These are phyloP conservation scores for Pythium chondricola DNA, from an alignment of 352 stramenopile species.

Conservation along the genomic window DNA sequence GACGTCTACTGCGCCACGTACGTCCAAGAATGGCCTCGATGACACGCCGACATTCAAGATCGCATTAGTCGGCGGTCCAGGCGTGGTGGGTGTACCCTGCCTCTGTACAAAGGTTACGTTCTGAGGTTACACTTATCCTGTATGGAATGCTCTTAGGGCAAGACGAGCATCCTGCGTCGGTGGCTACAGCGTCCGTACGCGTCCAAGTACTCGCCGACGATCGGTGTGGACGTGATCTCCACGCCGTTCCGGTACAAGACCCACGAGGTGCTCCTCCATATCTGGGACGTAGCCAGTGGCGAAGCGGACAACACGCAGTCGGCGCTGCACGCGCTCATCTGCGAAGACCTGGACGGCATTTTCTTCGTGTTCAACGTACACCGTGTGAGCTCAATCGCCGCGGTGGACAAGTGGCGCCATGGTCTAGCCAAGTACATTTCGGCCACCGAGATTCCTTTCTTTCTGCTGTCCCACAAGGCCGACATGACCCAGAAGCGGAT, in stretches of 20 bases:
- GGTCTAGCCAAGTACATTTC: constrained; percentile 66
- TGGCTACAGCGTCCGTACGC: constrained; percentile 73
- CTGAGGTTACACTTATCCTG: too few species aligned
- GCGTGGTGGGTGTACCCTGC: constrained; percentile 46
- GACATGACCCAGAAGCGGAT: constrained; percentile 81
- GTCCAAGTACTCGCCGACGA: constrained; percentile 62
- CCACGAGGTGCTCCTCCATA: constrained; percentile 46
- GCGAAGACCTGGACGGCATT: constrained; percentile 72
- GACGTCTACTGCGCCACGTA: constrained; percentile 16
- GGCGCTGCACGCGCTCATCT: constrained; percentile 66
- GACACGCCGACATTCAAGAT: constrained; percentile 71
- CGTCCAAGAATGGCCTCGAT: constrained; percentile 30
- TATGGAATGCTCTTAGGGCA: constrained; percentile 47
- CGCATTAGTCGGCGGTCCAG: constrained; percentile 66
- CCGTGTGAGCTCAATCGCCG: constrained; percentile 79
- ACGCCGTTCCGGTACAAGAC: constrained; percentile 35
- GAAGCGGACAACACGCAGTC: constrained; percentile 57
- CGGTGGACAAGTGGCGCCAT: constrained; percentile 80
- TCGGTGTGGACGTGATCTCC: constrained; percentile 70
- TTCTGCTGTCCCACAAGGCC: constrained; percentile 77
- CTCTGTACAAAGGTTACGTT: too few species aligned
- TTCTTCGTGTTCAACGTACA: constrained; percentile 89
- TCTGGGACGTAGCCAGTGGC: constrained; percentile 76
- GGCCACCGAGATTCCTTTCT: constrained; percentile 69
- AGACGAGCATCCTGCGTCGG: constrained; percentile 73